phyloP scores from a whole-genome alignment of 2,329 filamentous ascomycete genomes.

The Sporothrix schenckii region DNA sequence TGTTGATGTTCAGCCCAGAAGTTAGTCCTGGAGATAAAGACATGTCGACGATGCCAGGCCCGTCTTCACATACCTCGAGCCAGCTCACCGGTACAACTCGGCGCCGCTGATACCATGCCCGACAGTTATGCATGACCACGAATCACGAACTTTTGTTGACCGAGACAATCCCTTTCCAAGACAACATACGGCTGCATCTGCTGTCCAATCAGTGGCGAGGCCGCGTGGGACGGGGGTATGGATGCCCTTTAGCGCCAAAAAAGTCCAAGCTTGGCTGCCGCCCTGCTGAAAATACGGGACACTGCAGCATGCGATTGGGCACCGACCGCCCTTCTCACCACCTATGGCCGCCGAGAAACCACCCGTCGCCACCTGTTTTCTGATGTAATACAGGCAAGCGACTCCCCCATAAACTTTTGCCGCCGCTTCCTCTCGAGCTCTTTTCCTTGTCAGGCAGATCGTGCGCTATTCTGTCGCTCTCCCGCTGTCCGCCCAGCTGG shows the following conservation, averaged over 20 bases:
- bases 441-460: background rate
- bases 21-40: too few species aligned
- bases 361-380: background rate
- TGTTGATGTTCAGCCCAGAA: background rate
- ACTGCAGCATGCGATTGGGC: background rate
- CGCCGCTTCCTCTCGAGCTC: background rate
- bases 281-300: background rate
- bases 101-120: background rate
- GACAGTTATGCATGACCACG: background rate
- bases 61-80: background rate
- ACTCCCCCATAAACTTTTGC: background rate
- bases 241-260: constrained; percentile 15
- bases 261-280: background rate
- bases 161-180: constrained; percentile 15
- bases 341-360: constrained; percentile 1
- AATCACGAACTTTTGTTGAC: constrained; percentile 10
- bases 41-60: background rate
- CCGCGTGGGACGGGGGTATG: background rate
- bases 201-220: background rate
- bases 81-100: too few species aligned
- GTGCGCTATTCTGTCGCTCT: constrained; percentile 16
- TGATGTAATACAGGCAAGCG: background rate
- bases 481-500: constrained; percentile 4
- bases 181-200: background rate
- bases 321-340: constrained; percentile 17